These are phyloP conservation scores for Chlamydomonas sp. DNA, from an alignment of 139 green algal species.

Conservation along the genomic window DNA sequence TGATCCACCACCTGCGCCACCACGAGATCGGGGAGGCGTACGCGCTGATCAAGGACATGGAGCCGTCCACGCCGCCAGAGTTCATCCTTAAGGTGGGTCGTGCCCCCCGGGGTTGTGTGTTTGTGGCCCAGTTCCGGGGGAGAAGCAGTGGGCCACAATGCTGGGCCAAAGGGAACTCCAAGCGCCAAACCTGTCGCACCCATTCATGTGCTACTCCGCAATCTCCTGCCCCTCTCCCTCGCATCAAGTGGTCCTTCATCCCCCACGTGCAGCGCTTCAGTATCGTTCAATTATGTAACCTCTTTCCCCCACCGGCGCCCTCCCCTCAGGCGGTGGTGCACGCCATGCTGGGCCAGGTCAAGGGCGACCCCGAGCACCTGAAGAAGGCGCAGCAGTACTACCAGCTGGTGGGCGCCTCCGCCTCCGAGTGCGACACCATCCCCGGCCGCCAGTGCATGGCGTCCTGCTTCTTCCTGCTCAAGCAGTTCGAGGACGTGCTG, in stretches of 20 bases:
- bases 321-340: conserved; percentile 74
- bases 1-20: conserved; percentile 81
- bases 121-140: background rate
- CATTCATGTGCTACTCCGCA: too few relatives aligned
- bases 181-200: too few relatives aligned
- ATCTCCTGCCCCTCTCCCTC: too few relatives aligned
- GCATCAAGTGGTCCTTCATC: too few relatives aligned
- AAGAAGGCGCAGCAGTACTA: conserved; percentile 86
- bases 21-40: conserved; percentile 73
- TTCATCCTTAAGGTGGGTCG: conserved; percentile 82
- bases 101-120: background rate
- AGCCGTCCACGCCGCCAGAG: conserved; percentile 81
- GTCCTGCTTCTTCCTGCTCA: conserved; percentile 84
- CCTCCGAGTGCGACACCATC: conserved; percentile 88
- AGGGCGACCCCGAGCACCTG: conserved; percentile 70
- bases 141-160: background rate
- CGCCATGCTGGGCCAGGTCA: conserved; percentile 74
- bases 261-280: too few relatives aligned
- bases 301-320: background rate
- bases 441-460: conserved; percentile 90
- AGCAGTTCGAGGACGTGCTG: conserved; percentile 83
- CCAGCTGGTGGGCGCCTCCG: conserved; percentile 77
- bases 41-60: conserved; percentile 78
- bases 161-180: too few relatives aligned
- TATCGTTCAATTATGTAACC: too few relatives aligned